Conservation (phyloP, 1,284 basidiomycete genomes). For the Takashimella koratensis region DNA sequence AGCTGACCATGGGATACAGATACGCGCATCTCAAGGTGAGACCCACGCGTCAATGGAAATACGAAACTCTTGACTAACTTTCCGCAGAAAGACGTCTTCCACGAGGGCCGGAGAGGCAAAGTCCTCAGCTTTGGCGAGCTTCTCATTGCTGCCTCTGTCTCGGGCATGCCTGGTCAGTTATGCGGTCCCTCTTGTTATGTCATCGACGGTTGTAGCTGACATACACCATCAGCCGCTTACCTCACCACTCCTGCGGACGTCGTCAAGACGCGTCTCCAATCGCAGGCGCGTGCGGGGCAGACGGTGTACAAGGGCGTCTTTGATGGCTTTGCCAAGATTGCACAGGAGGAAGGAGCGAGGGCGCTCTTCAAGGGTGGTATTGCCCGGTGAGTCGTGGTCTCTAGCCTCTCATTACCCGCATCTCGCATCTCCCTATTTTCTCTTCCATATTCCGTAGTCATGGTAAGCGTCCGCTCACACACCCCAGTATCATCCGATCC, state of each 20-base stretch:
- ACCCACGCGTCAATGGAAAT: neutral
- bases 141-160: slow-evolving; percentile 55
- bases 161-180: slow-evolving; percentile 73
- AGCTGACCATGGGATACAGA: slow-evolving; percentile 10
- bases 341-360: slow-evolving; percentile 53
- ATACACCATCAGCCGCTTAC: slow-evolving; percentile 12
- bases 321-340: slow-evolving; percentile 88
- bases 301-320: slow-evolving; percentile 85
- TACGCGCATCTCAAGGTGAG: slow-evolving; percentile 48
- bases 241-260: slow-evolving; percentile 61
- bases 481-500: slow-evolving; percentile 28
- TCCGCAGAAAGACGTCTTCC: slow-evolving; percentile 86
- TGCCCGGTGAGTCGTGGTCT: slow-evolving; percentile 67
- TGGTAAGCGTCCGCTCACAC: neutral
- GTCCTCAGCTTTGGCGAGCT: slow-evolving; percentile 88
- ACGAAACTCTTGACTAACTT: no score
- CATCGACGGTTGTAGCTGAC: neutral
- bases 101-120: slow-evolving; percentile 94
- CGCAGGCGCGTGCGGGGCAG: slow-evolving; percentile 90
- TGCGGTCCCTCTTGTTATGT: neutral
- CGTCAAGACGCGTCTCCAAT: slow-evolving; percentile 96
- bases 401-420: no score
- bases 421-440: no score
- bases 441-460: slow-evolving; percentile 3
- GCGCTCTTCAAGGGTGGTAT: slow-evolving; percentile 95